Percentiles rank a stretch among this genome's conserved stretches.
phyloP scores from a whole-genome alignment of 805 yeast genomes.

The Ogataea corticis region DNA sequence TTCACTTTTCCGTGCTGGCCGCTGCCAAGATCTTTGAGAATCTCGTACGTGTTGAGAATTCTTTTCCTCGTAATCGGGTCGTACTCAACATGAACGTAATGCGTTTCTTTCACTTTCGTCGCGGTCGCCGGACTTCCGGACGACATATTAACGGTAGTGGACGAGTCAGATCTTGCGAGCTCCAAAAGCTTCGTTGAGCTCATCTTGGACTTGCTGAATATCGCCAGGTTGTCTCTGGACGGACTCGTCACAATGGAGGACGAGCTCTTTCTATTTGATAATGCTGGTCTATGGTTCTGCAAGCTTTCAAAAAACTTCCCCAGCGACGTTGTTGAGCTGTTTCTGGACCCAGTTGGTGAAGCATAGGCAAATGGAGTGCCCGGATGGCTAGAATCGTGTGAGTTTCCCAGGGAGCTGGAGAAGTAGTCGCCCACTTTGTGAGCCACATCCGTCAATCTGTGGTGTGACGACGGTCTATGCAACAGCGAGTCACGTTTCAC shows the following conservation, averaged over 20 bases:
- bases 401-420: constrained; percentile 18
- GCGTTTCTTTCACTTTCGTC: constrained; percentile 75
- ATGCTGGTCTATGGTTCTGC: constrained; percentile 12
- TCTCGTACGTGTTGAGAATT: constrained; percentile 86
- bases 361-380: constrained; percentile 13
- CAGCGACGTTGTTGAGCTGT: constrained; percentile 27
- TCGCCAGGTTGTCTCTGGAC: constrained; percentile 19
- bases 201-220: constrained; percentile 11
- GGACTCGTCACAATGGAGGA: constrained; percentile 14
- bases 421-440: constrained; percentile 31
- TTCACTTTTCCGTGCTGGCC: constrained; percentile 99
- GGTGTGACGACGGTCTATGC: constrained; percentile 19
- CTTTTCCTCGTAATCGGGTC: constrained; percentile 85
- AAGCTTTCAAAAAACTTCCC: constrained; percentile 23
- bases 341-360: constrained; percentile 26
- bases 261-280: constrained; percentile 15
- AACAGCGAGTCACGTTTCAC: background rate
- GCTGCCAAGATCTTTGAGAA: constrained; percentile 80
- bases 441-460: constrained; percentile 29
- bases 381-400: constrained; percentile 12
- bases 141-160: background rate
- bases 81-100: constrained; percentile 74
- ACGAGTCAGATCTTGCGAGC: constrained; percentile 7
- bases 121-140: constrained; percentile 2
- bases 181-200: constrained; percentile 12